Conservation (phyloP, 2,329 filamentous ascomycete species). For the Dichotomopilus funicola region DNA sequence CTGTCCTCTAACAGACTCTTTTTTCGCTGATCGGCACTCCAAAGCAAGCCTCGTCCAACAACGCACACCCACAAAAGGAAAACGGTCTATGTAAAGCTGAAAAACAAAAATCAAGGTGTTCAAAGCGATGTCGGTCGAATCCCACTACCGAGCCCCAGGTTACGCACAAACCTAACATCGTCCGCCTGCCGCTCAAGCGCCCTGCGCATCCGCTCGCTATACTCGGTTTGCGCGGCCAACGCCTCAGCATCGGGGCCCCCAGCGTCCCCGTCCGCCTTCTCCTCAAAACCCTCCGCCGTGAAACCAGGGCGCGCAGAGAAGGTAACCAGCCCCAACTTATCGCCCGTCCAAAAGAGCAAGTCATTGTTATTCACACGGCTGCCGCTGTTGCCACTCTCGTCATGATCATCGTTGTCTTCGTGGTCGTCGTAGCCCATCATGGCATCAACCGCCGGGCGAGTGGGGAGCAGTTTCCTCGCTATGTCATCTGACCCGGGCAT, state of each 20-base stretch:
- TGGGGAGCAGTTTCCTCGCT: slow-evolving; percentile 71
- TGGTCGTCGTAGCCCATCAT: slow-evolving; percentile 22
- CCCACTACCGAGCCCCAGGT: slow-evolving; percentile 46
- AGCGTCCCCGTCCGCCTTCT: slow-evolving; percentile 27
- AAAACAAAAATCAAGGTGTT: no score
- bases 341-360: slow-evolving; percentile 81
- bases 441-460: slow-evolving; percentile 30
- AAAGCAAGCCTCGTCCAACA: no score
- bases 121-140: background rate
- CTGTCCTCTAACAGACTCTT: no score
- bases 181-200: slow-evolving; percentile 73
- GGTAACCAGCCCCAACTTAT: slow-evolving; percentile 66
- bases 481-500: slow-evolving; percentile 60
- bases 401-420: background rate
- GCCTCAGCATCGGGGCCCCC: slow-evolving; percentile 37
- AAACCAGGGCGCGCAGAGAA: slow-evolving; percentile 51
- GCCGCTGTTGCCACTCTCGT: slow-evolving; percentile 16
- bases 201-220: slow-evolving; percentile 64
- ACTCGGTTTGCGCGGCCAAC: slow-evolving; percentile 43
- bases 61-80: no score
- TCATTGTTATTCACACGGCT: slow-evolving; percentile 51
- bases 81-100: no score
- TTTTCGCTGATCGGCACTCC: no score
- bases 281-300: slow-evolving; percentile 45
- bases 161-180: slow-evolving; percentile 67